phyloP scores from a whole-genome alignment of 441 rosid genomes.

The Biscutella auriculata region DNA sequence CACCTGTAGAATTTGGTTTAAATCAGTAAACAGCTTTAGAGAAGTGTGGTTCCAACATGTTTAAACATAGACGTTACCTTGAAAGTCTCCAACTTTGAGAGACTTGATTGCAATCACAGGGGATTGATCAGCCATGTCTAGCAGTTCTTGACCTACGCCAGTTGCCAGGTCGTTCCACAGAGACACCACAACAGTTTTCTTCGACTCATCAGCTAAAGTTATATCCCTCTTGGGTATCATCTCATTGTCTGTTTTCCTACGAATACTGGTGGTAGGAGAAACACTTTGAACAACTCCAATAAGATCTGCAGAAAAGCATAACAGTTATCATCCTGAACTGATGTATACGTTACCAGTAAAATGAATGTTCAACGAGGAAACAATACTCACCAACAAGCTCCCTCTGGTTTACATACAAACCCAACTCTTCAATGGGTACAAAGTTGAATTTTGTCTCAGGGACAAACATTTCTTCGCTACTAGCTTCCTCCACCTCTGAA shows the following conservation, averaged over 20 bases:
- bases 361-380: neutral
- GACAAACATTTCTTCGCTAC: slow-evolving; percentile 46
- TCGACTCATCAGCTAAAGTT: slow-evolving; percentile 74
- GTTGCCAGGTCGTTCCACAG: slow-evolving; percentile 84
- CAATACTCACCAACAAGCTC: slow-evolving; percentile 59
- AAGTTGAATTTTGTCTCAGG: slow-evolving; percentile 72
- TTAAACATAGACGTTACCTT: slow-evolving; percentile 38
- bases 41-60: neutral
- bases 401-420: slow-evolving; percentile 50
- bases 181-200: slow-evolving; percentile 76
- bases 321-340: neutral
- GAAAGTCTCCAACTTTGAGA: slow-evolving; percentile 80
- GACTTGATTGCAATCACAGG: slow-evolving; percentile 73
- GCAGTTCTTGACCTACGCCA: slow-evolving; percentile 56
- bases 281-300: slow-evolving; percentile 85
- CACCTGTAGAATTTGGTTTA: slow-evolving; percentile 32
- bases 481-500: slow-evolving; percentile 76
- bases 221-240: slow-evolving; percentile 75
- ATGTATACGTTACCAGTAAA: neutral
- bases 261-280: slow-evolving; percentile 60
- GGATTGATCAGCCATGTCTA: slow-evolving; percentile 51
- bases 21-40: neutral
- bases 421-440: slow-evolving; percentile 72
- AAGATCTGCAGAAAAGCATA: slow-evolving; percentile 35
- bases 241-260: slow-evolving; percentile 74